These are phyloP conservation scores for Cercospora canescens DNA, from an alignment of 2,329 filamentous ascomycete genomes.

Conservation along the genomic window DNA sequence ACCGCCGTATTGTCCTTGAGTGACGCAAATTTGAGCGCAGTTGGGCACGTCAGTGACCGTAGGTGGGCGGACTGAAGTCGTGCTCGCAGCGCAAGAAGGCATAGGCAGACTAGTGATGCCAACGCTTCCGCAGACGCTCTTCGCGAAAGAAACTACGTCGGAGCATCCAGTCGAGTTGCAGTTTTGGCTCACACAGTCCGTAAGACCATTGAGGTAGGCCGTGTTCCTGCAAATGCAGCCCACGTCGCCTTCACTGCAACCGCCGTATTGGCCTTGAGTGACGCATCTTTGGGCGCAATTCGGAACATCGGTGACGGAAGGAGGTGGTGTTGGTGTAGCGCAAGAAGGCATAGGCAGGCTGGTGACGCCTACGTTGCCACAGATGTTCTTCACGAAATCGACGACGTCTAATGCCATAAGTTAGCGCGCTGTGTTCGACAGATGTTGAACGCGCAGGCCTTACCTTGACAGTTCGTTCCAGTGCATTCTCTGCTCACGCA, in stretches of 20 bases:
- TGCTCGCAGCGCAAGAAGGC: too few species aligned
- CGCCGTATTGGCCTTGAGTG: not conserved
- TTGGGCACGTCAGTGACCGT: not conserved
- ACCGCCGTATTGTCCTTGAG: not conserved
- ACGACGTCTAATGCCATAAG: not conserved
- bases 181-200: not conserved
- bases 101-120: slow-evolving; percentile 1
- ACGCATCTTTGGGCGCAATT: not conserved
- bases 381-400: slow-evolving; percentile 9
- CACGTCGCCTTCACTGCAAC: slow-evolving; percentile 2
- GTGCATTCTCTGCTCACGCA: not conserved
- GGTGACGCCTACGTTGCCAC: not conserved
- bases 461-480: not conserved
- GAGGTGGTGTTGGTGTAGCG: not conserved
- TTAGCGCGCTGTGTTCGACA: not conserved
- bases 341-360: slow-evolving; percentile 1
- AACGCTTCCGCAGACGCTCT: not conserved
- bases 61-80: too few species aligned
- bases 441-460: not conserved
- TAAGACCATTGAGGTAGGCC: not conserved
- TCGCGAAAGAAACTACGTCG: not conserved
- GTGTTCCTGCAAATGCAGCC: slow-evolving; percentile 7
- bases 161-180: not conserved
- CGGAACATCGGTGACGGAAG: not conserved
- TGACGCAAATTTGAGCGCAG: not conserved